Base-by-base conservation (phyloP, 352 stramenopile genomes). In the Globisporangium heterothallicum region DNA sequence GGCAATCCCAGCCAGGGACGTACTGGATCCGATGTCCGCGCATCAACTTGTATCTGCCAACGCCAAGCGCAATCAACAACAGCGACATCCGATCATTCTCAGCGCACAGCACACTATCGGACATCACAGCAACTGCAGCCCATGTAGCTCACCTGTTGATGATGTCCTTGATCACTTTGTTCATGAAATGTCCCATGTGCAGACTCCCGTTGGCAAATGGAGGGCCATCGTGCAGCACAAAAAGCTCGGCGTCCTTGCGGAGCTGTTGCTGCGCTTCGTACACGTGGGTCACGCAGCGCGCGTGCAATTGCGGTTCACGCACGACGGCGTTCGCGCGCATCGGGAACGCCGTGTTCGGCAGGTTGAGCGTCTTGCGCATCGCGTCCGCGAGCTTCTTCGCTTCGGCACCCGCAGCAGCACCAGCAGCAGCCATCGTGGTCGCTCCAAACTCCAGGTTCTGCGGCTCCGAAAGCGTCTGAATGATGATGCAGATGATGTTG, bases 121-220 rank as follows among this genome's bases (percentile, higher is more conserved):
- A n/a, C n/a, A n/a, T n/a, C n/a, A n/a, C n/a, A n/a, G n/a, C n/a
- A n/a, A n/a, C n/a, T n/a, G n/a, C n/a, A n/a, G n/a, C n/a, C n/a
- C n/a, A n/a, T n/a, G n/a, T n/a, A n/a, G n/a, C n/a, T n/a, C 22
- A 54, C 1, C 96, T 82, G 62, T 99, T 99, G 70, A 99, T 98
- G 50, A 99, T 97, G 68, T 99, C 97, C 74, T 99, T 99, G 16
- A 98, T 70, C 44, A 86, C 74, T 51, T 94, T 95, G 70, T 96
- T 96, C 18, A 96, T 64, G 48, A 96, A 88, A 64, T 98, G 93
- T 27, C 97, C 97, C 70, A 98, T 99, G 74, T 99, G 97, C 36
- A 99, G 72, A 58, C 96, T 91, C 18, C 97, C 97, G 76, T 99
- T 99, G 10, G 97, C 97, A 70, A 99, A 99, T 10, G 97, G 97